Base-by-base conservation (phyloP, 176 grass and related monocot genomes). In the Raddia distichophylla region DNA sequence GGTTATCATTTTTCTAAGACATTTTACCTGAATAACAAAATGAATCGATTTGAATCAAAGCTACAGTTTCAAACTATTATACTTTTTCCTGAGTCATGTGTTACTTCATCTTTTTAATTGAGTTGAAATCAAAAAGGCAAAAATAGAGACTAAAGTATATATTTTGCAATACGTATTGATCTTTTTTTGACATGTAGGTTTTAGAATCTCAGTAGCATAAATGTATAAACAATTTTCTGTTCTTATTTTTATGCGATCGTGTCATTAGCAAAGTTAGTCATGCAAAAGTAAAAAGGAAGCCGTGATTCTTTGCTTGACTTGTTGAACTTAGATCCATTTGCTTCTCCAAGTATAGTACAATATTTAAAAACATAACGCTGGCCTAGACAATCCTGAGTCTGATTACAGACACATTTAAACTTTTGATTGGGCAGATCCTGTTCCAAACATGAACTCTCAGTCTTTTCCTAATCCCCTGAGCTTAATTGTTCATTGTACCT, bases 391-490 rank as follows among this genome's bases (percentile, higher is more conserved):
- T 43, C 8, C 48, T 48, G 19, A 17, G n/a, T 62, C 10, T 16
- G 33, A 63, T 63, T 63, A 27, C 27, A 61, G 44, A 73, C 0
- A 3, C 33, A 52, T 69, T 7, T 1, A 78, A 71, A 85, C 73
- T 18, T 61, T 77, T 10, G 9, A 35, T 46, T 16, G 3, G 7
- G 61, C 34, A 59, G 18, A 19, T 59, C 35, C 57, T 63, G 6
- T 18, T 43, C 9, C 53, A 44, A 71, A 45, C 33, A 44, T 60
- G 50, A 73, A 57, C 37, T 79, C 0, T 65, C 27, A 60, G 56
- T 63, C 58, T 33, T 85, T 37, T 46, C 40, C 71, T 17, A 8
- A 51, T 64, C 67, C 16, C 18, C 52, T 80, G 64, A 86, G 54
- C 40, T 49, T 17, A 67, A 19, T 37, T 75, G 52, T 1, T 68